phyloP scores from a whole-genome alignment of 441 rosid species.

The Euphorbia schlechtendalii region DNA sequence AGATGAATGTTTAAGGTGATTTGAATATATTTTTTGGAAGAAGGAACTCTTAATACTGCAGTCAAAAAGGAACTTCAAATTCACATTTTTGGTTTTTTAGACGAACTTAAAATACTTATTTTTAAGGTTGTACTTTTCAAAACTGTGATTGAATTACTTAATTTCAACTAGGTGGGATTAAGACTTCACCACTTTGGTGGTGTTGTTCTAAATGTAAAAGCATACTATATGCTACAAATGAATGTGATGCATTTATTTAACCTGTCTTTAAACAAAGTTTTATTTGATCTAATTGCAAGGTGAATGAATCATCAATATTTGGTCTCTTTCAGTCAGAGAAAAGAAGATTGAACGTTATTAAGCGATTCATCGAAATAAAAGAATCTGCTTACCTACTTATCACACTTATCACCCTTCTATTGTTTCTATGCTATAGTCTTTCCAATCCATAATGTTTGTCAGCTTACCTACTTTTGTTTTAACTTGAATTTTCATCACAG shows the following conservation, averaged over 20 bases:
- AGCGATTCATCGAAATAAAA: neutral
- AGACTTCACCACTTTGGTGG: no score
- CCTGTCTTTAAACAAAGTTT: neutral
- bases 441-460: neutral
- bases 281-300: neutral
- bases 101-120: neutral
- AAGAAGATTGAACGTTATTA: neutral
- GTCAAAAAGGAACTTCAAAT: no score
- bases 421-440: neutral
- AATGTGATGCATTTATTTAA: neutral
- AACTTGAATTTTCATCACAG: conserved; percentile 1
- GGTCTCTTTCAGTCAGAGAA: neutral
- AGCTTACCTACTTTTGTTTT: neutral
- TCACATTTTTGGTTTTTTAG: no score
- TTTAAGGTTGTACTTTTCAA: neutral
- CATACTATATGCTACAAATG: neutral
- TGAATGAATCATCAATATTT: neutral
- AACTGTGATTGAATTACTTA: neutral
- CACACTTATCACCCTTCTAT: neutral
- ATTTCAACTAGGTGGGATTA: neutral
- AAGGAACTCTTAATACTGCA: no score
- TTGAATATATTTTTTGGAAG: no score
- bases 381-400: neutral
- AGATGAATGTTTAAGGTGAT: no score
- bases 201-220: neutral